A percentile compares a stretch with the other conserved stretches of the same genome.
These are phyloP conservation scores for Hansenula lynferdii DNA, from an alignment of 1,139 yeast genomes.

Conservation along the genomic window DNA sequence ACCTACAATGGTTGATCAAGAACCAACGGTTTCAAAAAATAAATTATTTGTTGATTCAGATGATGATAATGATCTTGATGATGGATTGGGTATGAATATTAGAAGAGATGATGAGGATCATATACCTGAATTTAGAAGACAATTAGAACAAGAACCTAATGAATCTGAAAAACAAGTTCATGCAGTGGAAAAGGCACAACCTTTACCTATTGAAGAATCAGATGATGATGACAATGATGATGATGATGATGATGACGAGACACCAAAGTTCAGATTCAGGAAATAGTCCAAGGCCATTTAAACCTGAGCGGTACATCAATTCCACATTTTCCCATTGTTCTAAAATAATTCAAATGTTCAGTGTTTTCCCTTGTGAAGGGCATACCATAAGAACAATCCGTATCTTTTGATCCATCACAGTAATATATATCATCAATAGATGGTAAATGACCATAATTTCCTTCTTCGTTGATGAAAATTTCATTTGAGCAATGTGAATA, in stretches of 20 bases:
- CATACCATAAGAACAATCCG: slow-evolving; percentile 17
- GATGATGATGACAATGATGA: slow-evolving; percentile 17
- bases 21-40: not conserved
- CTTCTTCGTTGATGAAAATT: slow-evolving; percentile 39
- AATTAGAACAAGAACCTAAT: not conserved
- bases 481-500: slow-evolving; percentile 42
- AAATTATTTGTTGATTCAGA: slow-evolving; percentile 16
- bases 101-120: slow-evolving; percentile 6
- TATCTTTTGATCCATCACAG: slow-evolving; percentile 37
- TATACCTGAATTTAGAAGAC: slow-evolving; percentile 14
- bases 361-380: slow-evolving; percentile 31
- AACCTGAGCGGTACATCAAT: slow-evolving; percentile 12
- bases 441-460: slow-evolving; percentile 25
- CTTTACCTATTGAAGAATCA: not conserved
- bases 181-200: not conserved
- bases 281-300: slow-evolving; percentile 13
- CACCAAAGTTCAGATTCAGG: slow-evolving; percentile 33
- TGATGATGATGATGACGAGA: slow-evolving; percentile 30
- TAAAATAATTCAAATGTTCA: slow-evolving; percentile 42
- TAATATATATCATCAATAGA: slow-evolving; percentile 28
- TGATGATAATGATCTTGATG: slow-evolving; percentile 16
- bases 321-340: slow-evolving; percentile 45
- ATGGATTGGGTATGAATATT: slow-evolving; percentile 19
- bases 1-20: slow-evolving; percentile 1
- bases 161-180: not conserved